Evolutionary conservation across 139 green algal genomes (phyloP), one percentile per base, ranked within the genome.

Genomic region (Micractinium conductrix): DNA sequence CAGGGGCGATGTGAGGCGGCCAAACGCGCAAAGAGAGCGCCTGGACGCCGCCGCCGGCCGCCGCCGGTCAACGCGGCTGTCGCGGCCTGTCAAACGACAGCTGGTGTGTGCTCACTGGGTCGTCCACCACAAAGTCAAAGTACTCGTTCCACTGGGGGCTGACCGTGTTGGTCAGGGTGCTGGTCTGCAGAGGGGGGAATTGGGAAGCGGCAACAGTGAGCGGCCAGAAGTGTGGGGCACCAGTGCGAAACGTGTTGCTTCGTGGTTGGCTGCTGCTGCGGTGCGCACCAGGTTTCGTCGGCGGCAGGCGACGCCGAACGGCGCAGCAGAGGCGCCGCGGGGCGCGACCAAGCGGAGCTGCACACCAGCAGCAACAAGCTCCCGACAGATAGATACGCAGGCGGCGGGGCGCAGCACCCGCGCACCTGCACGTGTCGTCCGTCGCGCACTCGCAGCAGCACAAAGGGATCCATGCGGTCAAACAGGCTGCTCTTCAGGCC

Each of bases 121-220:
- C 62, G 68, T 89, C 80, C 60, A 89, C 74, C 65, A 95, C 88
- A 28, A 95, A 79, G 60, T 92, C 85, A 58, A 95, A 93, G 75
- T 92, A 86, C 84, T 96, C 86, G 70, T 94, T 84, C 68, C 83
- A 96, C 65, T 84, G 63, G 1, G 92, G 90, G 68, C 86, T 92
- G 42, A 73, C 83, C 55, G 68, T 93, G 85, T 91, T 91, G 42
- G 86, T 79, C 30, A 94, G 73, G 30, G 63, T 38, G 19, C 22
- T 68, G 21, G 88, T 90, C 48, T 72, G 62, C 33, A 35, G 30
- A 24, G 60, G 33, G 35, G 28, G 33, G 35, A 26, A 44, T 33
- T 21, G n/a, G n/a, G n/a, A n/a, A n/a, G n/a, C n/a, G n/a, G n/a
- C n/a, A n/a, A n/a, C n/a, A n/a, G n/a, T n/a, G n/a, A n/a, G n/a